Base-by-base conservation (phyloP, 2,329 filamentous ascomycete species). In the Tympanopsis confertula region DNA sequence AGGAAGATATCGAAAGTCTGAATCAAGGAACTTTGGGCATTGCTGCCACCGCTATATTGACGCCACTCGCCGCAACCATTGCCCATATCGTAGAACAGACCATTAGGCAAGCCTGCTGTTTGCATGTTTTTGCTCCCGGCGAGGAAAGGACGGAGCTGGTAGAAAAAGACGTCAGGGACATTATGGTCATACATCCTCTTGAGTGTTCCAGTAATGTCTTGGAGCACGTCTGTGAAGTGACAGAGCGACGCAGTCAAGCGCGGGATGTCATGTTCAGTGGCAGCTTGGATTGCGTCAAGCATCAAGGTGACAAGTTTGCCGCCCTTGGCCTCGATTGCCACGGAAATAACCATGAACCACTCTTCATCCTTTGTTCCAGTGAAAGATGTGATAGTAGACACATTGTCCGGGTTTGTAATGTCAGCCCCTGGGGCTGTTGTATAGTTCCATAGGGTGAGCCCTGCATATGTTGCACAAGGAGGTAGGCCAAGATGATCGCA, bases 101-200 rank as follows among this genome's bases (percentile, higher is more conserved):
- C 89, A 12, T 76, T 72, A 0, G 88, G 86, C 2, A 95, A 66
- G 0, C 88, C 89, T 0, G 86, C 86, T 5, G 81, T 75, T 5
- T 68, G 74, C 89, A 95, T 95, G 56, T 93, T 94, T 60, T 87
- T 93, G 56, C 85, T 88, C 3, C 89, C 89, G 0, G 89, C 87
- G 2, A 96, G 67, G 54, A 86, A 94, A 0, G 89, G 89, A 2
- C 89, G 72, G 46, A 96, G 91, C 32, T 77, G 72, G 58, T 94
- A 78, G 58, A 94, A 95, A 59, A 96, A 96, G 4, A 86, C 74
- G 51, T 83, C 76, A 0, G 88, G 87, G 42, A 89, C 80, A 54
- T 88, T 95, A 44, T 75, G 76, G 50, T 95, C 88, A 52, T 93
- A 82, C 87, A 96, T 94, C 35, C 85, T 72, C 42, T 82, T 71